Base-by-base conservation (phyloP, 2,329 filamentous ascomycete species). In the Chaetoscypha palmicola region DNA sequence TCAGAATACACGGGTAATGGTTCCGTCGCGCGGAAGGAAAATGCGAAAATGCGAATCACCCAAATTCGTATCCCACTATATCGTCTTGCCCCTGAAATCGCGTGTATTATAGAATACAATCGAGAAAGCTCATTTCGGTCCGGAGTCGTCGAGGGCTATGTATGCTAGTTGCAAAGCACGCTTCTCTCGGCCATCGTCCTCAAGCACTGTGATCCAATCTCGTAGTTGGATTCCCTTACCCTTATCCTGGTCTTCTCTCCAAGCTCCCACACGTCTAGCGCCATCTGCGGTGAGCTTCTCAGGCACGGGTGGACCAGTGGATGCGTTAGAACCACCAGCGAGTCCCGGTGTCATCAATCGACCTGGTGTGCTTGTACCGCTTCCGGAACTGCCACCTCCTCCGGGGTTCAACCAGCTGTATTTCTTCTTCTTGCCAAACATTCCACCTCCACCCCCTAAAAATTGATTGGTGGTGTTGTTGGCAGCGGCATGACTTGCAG, bases 401-500 rank as follows among this genome's bases (percentile, higher is more conserved):
- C 42, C 73, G 72, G 72, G 71, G 11, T 70, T 81, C 81, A 89
- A 83, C 84, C 85, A 89, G 23, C 77, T 76, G 60, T 89, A 89
- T 52, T 81, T 81, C 62, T 85, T 83, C 62, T 79, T 36, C 20
- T 77, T 77, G 41, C 74, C 71, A 46, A 74, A 74, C 1, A 74
- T 56, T 12, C 67, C 65, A 3, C 77, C 76, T 61, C 77, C 74
- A 56, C 76, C 73, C 44, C 83, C 83, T n/a, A 89, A 74, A 1
- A 86, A 86, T 69, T 88, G 77, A 50, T 79, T 81, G 43, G 86
- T 86, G 0, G 90, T 95, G 43, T 80, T 74, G 61, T 96, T 95
- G 20, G 91, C 88, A 50, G 83, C 85, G 17, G 81, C 79, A 52
- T 91, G 88, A 52, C 83, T 85, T 46, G 82, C 82, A 14, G 83